Base-by-base conservation (phyloP, 2,329 filamentous ascomycete species). In the Zasmidium angulare region DNA sequence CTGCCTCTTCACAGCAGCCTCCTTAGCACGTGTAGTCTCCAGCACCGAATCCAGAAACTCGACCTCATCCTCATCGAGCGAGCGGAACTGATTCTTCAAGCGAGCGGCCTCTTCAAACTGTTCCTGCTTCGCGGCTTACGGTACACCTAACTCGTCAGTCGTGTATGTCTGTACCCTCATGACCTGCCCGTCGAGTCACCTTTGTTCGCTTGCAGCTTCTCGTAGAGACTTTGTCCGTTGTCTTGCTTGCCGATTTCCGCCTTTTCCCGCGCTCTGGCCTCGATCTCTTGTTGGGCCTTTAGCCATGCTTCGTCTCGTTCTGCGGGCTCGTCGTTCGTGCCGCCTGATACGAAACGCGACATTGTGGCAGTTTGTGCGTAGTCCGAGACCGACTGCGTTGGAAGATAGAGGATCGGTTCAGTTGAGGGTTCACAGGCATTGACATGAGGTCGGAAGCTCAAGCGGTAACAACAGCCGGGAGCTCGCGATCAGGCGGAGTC, bases 141-240 rank as follows among this genome's bases (percentile, higher is more conserved):
- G 46, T 46, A 17, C 53, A 61, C 60, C 66, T 69, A 59, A 66
- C 63, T 60, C 63, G 68, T 71, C 62, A 71, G 68, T 60, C 60
- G 46, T 53, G 56, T 51, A 59, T 59, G 48, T 48, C 48, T 59
- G 50, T 29, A 46, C 24, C 31, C 40, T 21, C 23, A 9, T 52
- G 36, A 3, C 31, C n/a, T 21, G 23, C 40, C 21, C 22, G 26
- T 40, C 3, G 24, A 62, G 55, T 61, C 73, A 89, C 87, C 88
- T 84, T 93, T 93, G 75, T 95, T 95, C 47, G 88, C 90, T 76
- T 93, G 88, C 53, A 95, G 75, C 1, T 89, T 82, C 47, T 93
- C 90, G 71, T 83, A 95, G 24, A 95, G 79, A 53, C 82, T 87
- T 83, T 86, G 66, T 88, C 77, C 79, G 19, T 79, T 75, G 56